Evolutionary conservation across 163 green algal species (phyloP).

Genomic region (Coccomyxa subellipsoidea): DNA sequence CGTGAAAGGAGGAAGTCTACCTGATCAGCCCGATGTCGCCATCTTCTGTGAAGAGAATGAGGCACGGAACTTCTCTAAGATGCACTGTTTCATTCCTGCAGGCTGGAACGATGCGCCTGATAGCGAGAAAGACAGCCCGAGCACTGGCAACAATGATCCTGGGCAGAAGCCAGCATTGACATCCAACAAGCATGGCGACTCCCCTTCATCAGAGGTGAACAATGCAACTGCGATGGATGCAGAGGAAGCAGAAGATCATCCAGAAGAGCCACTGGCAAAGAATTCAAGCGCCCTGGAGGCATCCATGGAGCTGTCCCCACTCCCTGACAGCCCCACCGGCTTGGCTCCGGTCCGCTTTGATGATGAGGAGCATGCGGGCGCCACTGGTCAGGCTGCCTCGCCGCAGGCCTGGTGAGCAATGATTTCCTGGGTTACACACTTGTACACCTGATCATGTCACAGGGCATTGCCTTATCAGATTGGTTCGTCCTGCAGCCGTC

Average conservation of each 20-base stretch:
- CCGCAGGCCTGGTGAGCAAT: background rate
- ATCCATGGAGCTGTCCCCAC: background rate
- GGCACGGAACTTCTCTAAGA: no score
- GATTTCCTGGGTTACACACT: no score
- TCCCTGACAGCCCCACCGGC: background rate
- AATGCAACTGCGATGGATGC: background rate
- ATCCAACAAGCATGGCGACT: background rate
- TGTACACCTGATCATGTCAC: no score
- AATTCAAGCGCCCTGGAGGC: background rate
- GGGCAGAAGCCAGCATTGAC: background rate
- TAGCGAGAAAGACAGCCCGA: background rate
- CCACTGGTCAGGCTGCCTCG: background rate
- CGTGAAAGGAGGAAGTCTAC: no score
- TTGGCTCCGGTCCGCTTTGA: background rate
- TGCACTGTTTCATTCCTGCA: background rate
- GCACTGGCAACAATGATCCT: conserved; percentile 5
- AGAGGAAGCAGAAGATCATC: background rate
- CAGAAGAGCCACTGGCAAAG: background rate
- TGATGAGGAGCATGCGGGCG: background rate
- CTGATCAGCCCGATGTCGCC: no score
- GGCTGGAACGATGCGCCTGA: background rate
- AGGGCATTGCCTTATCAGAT: no score
- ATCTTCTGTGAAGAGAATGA: no score
- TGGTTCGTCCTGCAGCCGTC: background rate
- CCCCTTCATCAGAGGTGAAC: background rate